Evolutionary conservation across 257 asterid species (phyloP).

Genomic region (Nicotiana sylvestris): DNA sequence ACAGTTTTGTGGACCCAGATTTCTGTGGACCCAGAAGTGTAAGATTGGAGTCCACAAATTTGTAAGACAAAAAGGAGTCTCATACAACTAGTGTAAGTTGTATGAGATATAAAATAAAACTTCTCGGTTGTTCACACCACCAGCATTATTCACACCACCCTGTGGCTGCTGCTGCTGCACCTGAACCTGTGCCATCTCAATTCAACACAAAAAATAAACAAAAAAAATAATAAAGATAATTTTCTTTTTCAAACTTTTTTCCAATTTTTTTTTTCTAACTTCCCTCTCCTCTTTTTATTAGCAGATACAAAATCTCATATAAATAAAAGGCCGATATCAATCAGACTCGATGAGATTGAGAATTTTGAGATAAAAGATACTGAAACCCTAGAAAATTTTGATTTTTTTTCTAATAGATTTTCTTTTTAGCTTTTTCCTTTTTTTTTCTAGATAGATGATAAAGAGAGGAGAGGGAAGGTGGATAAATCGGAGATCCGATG

Average conservation of each 20-base stretch:
- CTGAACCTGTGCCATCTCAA: slow-evolving; percentile 81
- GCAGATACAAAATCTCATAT: slow-evolving; percentile 21
- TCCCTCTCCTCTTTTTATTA: slow-evolving; percentile 95
- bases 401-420: slow-evolving; percentile 28
- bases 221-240: not conserved
- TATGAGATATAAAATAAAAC: no score
- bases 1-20: no score
- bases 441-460: slow-evolving; percentile 6
- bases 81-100: no score
- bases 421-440: slow-evolving; percentile 24
- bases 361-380: slow-evolving; percentile 17
- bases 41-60: no score
- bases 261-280: slow-evolving; percentile 43
- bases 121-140: slow-evolving; percentile 37
- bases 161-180: slow-evolving; percentile 57
- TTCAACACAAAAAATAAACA: slow-evolving; percentile 15
- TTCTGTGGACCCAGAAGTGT: no score
- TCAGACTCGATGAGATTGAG: slow-evolving; percentile 15
- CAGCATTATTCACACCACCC: slow-evolving; percentile 30
- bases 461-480: slow-evolving; percentile 52
- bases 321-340: not conserved
- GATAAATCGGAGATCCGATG: slow-evolving; percentile 40
- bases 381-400: slow-evolving; percentile 20
- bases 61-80: no score
- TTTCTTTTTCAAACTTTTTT: slow-evolving; percentile 28